A percentile compares a stretch with the other conserved stretches of the same genome.
These are phyloP conservation scores for Aureobasidium mangrovei DNA, from an alignment of 2,329 filamentous ascomycete genomes.

Conservation along the genomic window DNA sequence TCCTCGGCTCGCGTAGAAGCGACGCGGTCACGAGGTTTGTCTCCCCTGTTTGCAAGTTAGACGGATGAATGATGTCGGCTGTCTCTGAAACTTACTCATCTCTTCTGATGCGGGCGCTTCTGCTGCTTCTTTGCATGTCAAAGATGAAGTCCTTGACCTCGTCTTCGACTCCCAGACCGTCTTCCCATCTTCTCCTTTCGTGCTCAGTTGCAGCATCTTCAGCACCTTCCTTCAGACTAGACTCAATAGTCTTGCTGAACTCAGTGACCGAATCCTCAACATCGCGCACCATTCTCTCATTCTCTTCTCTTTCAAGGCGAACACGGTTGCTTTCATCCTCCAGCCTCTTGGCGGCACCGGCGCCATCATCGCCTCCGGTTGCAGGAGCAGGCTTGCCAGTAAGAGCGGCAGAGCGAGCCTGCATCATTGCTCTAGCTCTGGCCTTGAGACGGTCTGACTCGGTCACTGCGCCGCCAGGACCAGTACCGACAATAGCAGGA, in stretches of 20 bases:
- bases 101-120: conserved; percentile 60
- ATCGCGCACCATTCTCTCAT: conserved; percentile 92
- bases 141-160: conserved; percentile 98
- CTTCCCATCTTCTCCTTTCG: conserved; percentile 89
- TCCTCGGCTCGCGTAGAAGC: conserved; percentile 18
- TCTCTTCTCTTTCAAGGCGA: conserved; percentile 79
- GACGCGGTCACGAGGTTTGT: conserved; percentile 11
- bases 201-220: conserved; percentile 74
- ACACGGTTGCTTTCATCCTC: conserved; percentile 81
- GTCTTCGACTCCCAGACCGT: conserved; percentile 90
- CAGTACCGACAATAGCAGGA: conserved; percentile 77
- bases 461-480: conserved; percentile 80
- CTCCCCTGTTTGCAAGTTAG: conserved; percentile 7
- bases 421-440: conserved; percentile 95
- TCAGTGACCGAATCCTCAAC: conserved; percentile 93
- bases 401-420: conserved; percentile 86
- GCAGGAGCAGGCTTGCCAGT: conserved; percentile 78
- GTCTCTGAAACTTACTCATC: conserved; percentile 36
- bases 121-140: conserved; percentile 80
- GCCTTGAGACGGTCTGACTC: conserved; percentile 93
- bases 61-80: not conserved
- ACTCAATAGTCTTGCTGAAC: conserved; percentile 75
- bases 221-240: conserved; percentile 72
- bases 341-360: conserved; percentile 70
- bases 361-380: conserved; percentile 59